Conservation (phyloP, 2,329 filamentous ascomycete species). For the Pseudopyrenochaeta lycopersici region DNA sequence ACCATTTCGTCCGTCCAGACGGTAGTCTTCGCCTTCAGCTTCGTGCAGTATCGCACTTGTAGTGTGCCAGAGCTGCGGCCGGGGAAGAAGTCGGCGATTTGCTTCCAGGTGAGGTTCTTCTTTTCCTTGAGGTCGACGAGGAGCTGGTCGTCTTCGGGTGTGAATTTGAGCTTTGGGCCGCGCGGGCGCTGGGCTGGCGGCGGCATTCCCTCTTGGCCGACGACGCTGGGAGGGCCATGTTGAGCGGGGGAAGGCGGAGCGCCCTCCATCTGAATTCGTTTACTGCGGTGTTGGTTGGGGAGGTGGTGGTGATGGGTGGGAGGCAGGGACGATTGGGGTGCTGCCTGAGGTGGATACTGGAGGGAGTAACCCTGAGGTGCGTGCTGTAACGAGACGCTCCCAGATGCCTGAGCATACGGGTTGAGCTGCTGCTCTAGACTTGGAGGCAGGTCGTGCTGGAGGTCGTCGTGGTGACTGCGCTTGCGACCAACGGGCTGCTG, state of each 20-base stretch:
- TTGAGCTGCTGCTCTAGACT: constrained; percentile 52
- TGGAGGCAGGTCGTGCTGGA: constrained; percentile 49
- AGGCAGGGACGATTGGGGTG: constrained; percentile 35
- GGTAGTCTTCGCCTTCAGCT: constrained; percentile 91
- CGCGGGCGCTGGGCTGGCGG: constrained; percentile 79
- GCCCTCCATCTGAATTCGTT: constrained; percentile 64
- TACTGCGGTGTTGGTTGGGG: constrained; percentile 73
- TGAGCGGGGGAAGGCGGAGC: constrained; percentile 45
- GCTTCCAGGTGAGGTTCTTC: constrained; percentile 95
- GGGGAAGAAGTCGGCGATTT: constrained; percentile 96
- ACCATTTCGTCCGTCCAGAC: constrained; percentile 95
- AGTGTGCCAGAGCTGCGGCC: constrained; percentile 88
- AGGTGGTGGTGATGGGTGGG: constrained; percentile 79
- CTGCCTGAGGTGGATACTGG: constrained; percentile 42
- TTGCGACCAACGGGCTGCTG: constrained; percentile 50
- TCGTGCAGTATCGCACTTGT: constrained; percentile 94
- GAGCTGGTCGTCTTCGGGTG: constrained; percentile 86
- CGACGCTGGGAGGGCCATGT: constrained; percentile 78
- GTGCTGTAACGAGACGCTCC: constrained; percentile 51
- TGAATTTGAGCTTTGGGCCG: constrained; percentile 93
- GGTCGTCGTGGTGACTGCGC: constrained; percentile 53
- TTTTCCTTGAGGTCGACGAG: constrained; percentile 93
- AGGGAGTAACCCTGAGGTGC: constrained; percentile 48
- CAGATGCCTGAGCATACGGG: constrained; percentile 48
- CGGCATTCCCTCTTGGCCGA: constrained; percentile 89